Percentiles rank a stretch among this genome's conserved stretches.
Conservation (phyloP, 306 rosid genomes). For the Trifolium repens region DNA sequence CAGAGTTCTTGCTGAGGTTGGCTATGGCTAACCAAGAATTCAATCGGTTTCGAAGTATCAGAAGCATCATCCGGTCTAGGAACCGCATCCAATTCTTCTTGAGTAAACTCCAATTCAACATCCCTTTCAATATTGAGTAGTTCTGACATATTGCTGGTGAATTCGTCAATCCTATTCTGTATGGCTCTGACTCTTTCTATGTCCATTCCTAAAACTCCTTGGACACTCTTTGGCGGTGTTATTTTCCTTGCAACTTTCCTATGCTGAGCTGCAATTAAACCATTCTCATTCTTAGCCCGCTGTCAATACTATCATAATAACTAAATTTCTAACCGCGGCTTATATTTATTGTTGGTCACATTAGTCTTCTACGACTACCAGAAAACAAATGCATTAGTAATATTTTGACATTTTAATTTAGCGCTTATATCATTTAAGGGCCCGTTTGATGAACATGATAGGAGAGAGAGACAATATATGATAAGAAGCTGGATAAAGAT, state of each 20-base stretch:
- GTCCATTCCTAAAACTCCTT: conserved; percentile 73
- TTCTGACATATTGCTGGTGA: conserved; percentile 68
- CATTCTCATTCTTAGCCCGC: conserved; percentile 34
- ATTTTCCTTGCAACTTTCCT: conserved; percentile 65
- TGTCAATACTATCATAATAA: conserved; percentile 3
- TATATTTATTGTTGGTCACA: neutral
- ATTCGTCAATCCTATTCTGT: conserved; percentile 66
- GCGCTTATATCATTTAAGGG: neutral
- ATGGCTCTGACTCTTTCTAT: conserved; percentile 62
- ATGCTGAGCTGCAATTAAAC: conserved; percentile 67
- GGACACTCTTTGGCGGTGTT: conserved; percentile 51
- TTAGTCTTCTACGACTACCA: neutral
- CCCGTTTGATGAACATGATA: no score
- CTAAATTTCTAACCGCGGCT: neutral
- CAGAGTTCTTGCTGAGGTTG: conserved; percentile 84
- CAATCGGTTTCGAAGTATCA: conserved; percentile 68
- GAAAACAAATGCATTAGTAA: neutral
- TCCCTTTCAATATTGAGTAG: conserved; percentile 78
- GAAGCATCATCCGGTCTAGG: conserved; percentile 64
- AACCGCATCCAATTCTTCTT: conserved; percentile 87
- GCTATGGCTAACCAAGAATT: conserved; percentile 81
- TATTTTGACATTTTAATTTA: neutral
- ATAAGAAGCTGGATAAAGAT: no score
- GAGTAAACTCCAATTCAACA: conserved; percentile 84
- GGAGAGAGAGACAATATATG: no score